Evolutionary conservation across 176 grass and related monocot species (phyloP), one percentile per base, ranked within the genome.

Genomic region (Tuctoria greenei): DNA sequence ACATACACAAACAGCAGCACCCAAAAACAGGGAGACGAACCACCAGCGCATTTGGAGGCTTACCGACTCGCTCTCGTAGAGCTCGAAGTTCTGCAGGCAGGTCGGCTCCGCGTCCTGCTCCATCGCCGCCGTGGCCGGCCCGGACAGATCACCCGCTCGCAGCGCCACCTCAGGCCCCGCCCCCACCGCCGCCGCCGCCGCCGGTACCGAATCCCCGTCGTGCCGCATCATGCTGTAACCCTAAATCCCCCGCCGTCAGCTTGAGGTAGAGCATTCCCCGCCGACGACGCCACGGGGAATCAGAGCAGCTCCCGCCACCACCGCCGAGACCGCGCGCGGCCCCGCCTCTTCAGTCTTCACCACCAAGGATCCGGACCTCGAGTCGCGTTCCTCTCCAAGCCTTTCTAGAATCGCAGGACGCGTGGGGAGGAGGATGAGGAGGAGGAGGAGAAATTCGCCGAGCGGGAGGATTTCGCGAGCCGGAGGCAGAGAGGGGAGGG

Each of bases 251-350:
- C 24, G 77, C 51, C 69, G 87, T 80, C 64, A 91, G 88, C 88
- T 88, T 93, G 79, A 93, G 84, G 79, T 90, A 93, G 70, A 90
- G 85, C 82, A 90, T 90, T 91, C 86, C 76, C 79, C 74, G 58
- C 79, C 39, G 64, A 38, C 9, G 36, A 38, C 9, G 36, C 39
- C 55, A 51, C 44, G 20, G 77, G 71, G 71, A 86, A 69, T 81
- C 64, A 56, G 36, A 62, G 64, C 71, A 52, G 44, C 69, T 67
- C 76, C 52, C 40, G 68, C 68, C 17, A 51, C 39, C 6, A 25
- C 16, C 64, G 6, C 16, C 64, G 6, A 40, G 52, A 54, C 64
- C 77, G 54, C 39, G 54, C 39, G 1, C 31, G 51, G 7, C 27
- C 60, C 17, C 75, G 61, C 20, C 78, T 23, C 69, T 31, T 31